phyloP scores from a whole-genome alignment of 495 filamentous ascomycete genomes.

The Lasiosphaeris hirsuta region DNA sequence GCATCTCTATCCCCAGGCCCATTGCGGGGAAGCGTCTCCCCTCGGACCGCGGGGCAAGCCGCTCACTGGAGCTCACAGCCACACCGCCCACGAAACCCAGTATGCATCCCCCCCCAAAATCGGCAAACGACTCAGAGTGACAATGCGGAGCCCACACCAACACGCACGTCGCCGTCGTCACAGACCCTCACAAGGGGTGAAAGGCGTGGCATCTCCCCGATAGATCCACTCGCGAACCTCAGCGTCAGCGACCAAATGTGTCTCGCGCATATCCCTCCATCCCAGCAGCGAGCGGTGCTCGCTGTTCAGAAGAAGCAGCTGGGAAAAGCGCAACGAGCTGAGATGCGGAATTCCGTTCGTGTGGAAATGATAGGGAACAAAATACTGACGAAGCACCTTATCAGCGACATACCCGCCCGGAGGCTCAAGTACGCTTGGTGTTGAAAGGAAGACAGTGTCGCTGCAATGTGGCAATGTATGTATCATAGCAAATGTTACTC shows the following conservation, averaged over 20 bases:
- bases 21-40: too few relatives aligned
- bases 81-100: too few relatives aligned
- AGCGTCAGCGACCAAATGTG: slow-evolving; percentile 23
- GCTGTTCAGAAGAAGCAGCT: slow-evolving; percentile 22
- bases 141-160: too few relatives aligned
- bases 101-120: not conserved
- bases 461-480: too few relatives aligned
- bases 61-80: too few relatives aligned
- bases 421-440: too few relatives aligned
- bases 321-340: slow-evolving; percentile 6
- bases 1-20: too few relatives aligned
- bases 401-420: slow-evolving; percentile 1
- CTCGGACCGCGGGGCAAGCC: too few relatives aligned
- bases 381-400: slow-evolving; percentile 15
- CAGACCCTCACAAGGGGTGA: not conserved
- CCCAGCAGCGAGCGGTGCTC: slow-evolving; percentile 25
- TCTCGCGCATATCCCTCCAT: slow-evolving; percentile 23
- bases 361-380: slow-evolving; percentile 14
- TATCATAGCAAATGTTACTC: too few relatives aligned
- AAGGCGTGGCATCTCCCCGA: not conserved
- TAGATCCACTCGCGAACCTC: slow-evolving; percentile 8
- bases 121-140: not conserved
- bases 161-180: too few relatives aligned
- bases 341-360: slow-evolving; percentile 5
- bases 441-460: too few relatives aligned